Conservation (phyloP, 306 rosid species). For the Echinosophora koreensis region DNA sequence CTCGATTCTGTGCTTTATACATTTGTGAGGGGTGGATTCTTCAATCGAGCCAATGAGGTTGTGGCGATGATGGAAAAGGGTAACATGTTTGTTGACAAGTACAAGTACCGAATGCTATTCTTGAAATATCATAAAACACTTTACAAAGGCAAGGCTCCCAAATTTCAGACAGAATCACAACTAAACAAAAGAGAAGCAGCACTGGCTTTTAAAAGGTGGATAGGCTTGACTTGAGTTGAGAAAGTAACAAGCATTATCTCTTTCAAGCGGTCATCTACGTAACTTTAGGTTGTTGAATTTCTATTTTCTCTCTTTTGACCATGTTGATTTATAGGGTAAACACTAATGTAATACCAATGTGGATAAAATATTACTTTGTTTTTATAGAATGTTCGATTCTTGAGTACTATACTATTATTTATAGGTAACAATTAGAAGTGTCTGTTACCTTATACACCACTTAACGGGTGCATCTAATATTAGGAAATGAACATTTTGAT, state of each 20-base stretch:
- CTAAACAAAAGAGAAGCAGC: slow-evolving; percentile 79
- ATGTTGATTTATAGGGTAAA: background rate
- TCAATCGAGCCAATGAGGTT: slow-evolving; percentile 82
- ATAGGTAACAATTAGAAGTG: slow-evolving; percentile 14
- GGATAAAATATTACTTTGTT: slow-evolving; percentile 8
- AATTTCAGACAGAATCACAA: slow-evolving; percentile 81
- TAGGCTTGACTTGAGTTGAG: slow-evolving; percentile 72
- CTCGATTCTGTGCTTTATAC: slow-evolving; percentile 88
- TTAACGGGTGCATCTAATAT: background rate
- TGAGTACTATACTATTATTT: slow-evolving; percentile 30
- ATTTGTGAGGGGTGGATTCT: slow-evolving; percentile 89
- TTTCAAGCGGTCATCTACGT: slow-evolving; percentile 25
- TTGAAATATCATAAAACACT: slow-evolving; percentile 90
- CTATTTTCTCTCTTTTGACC: background rate
- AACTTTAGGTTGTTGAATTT: slow-evolving; percentile 15
- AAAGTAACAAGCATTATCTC: slow-evolving; percentile 32
- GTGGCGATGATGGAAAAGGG: slow-evolving; percentile 85
- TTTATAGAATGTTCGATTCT: background rate
- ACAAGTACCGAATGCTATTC: slow-evolving; percentile 82
- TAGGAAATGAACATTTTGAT: too few species aligned
- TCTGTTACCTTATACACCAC: background rate
- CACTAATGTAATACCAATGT: slow-evolving; percentile 36
- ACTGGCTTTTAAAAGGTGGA: slow-evolving; percentile 80
- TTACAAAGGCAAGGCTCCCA: slow-evolving; percentile 86
- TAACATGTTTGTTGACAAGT: slow-evolving; percentile 81